Evolutionary conservation across 1,139 yeast genomes (phyloP), one percentile per base, ranked within the genome.

Genomic region (Suhomyces maxii): DNA sequence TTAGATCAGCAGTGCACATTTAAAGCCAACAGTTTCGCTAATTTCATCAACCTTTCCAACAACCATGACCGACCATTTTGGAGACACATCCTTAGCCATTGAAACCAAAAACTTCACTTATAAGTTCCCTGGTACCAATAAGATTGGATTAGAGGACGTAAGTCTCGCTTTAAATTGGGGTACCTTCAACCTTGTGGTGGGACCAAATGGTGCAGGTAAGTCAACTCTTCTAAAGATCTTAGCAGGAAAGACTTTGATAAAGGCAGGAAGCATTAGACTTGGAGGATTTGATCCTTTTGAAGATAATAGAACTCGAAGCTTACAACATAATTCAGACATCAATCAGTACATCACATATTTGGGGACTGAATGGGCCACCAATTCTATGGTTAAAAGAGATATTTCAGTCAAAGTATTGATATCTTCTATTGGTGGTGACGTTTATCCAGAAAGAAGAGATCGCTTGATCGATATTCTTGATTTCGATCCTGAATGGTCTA

Each of bases 121-220:
- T 64, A 81, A 78, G 40, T 93, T 88, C 60, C 81, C 88, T 0
- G 65, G 69, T 3, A 76, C 80, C 47, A 71, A 75, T n/a, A 77
- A 79, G 41, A 80, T 89, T 6, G 95, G 97, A 0, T 73, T 93
- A 26, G 79, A 79, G 34, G 76, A 87, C 41, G 77, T 91, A 50
- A 70, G 74, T 33, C 61, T 93, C 39, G 57, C 69, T 11, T 73
- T 93, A 14, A 83, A 84, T 1, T 81, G 87, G 77, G 84, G 87
- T 7, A 79, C 93, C 1, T 78, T 96, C 49, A 82, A 91, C 18
- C 71, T 93, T 40, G 67, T 93, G 10, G 76, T 93, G 35, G 99
- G 99, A 0, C 96, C 98, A 28, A 93, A 93, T 60, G 99, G 99
- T 23, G 98, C 99, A 2, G 99, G 99, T 6, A 93, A 93, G 64